Conservation (phyloP, 768 basidiomycete species). For the Termitomyces sp. region DNA sequence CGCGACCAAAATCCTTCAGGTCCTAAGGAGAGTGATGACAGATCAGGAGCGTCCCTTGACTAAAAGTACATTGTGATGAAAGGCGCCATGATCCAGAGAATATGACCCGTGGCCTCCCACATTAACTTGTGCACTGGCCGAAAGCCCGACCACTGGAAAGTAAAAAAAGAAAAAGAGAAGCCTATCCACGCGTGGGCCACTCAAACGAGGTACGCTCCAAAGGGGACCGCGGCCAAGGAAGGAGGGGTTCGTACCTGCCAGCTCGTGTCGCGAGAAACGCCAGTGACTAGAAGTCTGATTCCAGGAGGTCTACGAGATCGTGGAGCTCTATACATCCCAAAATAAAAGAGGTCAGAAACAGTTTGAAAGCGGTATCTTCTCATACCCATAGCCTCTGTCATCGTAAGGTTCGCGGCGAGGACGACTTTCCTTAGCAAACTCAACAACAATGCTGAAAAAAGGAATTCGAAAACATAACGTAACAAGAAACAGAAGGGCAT, state of each 20-base stretch:
- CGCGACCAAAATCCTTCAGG: constrained; percentile 95
- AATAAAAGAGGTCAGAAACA: constrained; percentile 15
- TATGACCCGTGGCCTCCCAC: constrained; percentile 11
- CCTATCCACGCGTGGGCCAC: constrained; percentile 21
- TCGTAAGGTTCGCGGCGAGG: constrained; percentile 79
- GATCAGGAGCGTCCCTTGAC: constrained; percentile 40
- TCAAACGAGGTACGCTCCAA: constrained; percentile 16
- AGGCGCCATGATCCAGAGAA: constrained; percentile 20
- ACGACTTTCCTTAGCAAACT: constrained; percentile 92
- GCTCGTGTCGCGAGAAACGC: constrained; percentile 91
- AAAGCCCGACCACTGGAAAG: constrained; percentile 15
- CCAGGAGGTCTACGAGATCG: constrained; percentile 78
- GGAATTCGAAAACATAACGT: background rate
- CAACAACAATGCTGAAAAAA: constrained; percentile 78
- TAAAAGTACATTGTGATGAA: constrained; percentile 22
- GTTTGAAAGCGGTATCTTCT: background rate
- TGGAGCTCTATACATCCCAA: constrained; percentile 36
- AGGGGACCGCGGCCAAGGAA: constrained; percentile 20
- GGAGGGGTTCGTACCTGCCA: constrained; percentile 86
- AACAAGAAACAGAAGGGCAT: constrained; percentile 17
- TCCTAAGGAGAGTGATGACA: constrained; percentile 65
- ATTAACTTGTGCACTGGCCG: constrained; percentile 12
- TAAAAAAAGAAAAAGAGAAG: constrained; percentile 12
- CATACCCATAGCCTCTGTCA: constrained; percentile 56
- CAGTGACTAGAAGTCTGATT: constrained; percentile 80